These are phyloP conservation scores for Closterium sp. DNA, from an alignment of 139 green algal species.

Conservation along the genomic window DNA sequence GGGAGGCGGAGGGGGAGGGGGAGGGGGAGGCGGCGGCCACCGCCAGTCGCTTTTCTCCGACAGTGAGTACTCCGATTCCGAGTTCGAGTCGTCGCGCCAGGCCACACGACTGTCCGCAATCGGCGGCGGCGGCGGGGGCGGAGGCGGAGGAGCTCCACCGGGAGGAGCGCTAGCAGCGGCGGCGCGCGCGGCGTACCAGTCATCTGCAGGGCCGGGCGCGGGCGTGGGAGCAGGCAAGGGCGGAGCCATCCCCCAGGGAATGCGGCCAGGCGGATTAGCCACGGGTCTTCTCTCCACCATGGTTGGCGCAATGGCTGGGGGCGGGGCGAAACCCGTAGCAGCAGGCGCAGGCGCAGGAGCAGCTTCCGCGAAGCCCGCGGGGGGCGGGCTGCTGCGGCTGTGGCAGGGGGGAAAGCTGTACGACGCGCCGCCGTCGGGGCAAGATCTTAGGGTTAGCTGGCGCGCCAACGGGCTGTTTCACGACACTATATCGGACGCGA, in stretches of 20 bases:
- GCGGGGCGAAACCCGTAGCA: background rate
- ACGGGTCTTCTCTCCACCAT: background rate
- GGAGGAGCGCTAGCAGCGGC: background rate
- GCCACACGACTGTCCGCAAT: background rate
- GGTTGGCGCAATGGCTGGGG: background rate
- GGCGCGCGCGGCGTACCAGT: background rate
- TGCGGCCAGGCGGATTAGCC: background rate
- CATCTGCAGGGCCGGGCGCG: background rate
- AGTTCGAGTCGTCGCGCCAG: background rate
- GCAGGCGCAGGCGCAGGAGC: background rate
- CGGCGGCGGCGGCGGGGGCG: too few species aligned
- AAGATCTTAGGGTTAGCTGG: background rate
- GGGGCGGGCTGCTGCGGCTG: background rate
- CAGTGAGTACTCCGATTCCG: background rate
- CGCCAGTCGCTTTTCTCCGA: background rate
- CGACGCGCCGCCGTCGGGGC: background rate
- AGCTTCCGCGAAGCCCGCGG: background rate
- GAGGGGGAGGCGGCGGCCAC: background rate
- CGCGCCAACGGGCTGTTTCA: background rate
- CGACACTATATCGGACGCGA: constrained; percentile 1
- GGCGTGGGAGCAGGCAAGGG: background rate
- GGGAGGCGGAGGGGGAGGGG: background rate
- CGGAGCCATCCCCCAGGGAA: background rate
- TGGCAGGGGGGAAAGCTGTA: constrained; percentile 4
- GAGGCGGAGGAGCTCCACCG: too few species aligned